Percentiles rank a stretch among this genome's conserved stretches.
Evolutionary conservation across 768 basidiomycete species (phyloP).

Genomic region (Lactarius evosmus): DNA sequence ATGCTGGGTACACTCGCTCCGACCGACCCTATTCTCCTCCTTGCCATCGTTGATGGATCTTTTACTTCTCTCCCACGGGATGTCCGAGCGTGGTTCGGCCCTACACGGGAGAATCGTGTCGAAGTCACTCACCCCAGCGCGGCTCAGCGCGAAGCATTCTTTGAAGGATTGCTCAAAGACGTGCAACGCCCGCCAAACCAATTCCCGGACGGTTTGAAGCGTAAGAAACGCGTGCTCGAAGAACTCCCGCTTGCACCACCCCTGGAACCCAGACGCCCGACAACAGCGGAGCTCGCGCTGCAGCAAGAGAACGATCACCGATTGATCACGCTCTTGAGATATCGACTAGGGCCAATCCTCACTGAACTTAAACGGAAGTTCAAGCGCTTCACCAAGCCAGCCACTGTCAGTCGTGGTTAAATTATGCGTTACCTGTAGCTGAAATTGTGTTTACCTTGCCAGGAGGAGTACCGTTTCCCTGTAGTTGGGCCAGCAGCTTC

Average conservation of each 20-base stretch:
- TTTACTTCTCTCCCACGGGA: slow-evolving; percentile 71
- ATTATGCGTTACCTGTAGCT: not conserved
- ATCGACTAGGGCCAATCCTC: slow-evolving; percentile 86
- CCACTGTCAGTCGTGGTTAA: slow-evolving; percentile 50
- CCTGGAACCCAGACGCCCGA: slow-evolving; percentile 77
- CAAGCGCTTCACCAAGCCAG: slow-evolving; percentile 82
- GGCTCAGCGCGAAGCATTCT: slow-evolving; percentile 69
- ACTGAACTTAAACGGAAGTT: slow-evolving; percentile 89
- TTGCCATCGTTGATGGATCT: slow-evolving; percentile 82
- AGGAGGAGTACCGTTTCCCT: slow-evolving; percentile 77
- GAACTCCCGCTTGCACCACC: slow-evolving; percentile 87
- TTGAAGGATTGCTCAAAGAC: slow-evolving; percentile 66
- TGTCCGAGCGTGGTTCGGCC: slow-evolving; percentile 90
- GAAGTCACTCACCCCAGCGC: slow-evolving; percentile 49
- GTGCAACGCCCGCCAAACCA: slow-evolving; percentile 74
- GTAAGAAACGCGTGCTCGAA: slow-evolving; percentile 82
- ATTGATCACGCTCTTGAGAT: slow-evolving; percentile 77
- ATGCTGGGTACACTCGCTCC: slow-evolving; percentile 91
- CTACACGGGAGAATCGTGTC: slow-evolving; percentile 71
- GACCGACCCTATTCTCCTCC: slow-evolving; percentile 88
- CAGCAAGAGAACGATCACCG: slow-evolving; percentile 82
- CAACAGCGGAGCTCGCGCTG: slow-evolving; percentile 73
- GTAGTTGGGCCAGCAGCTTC: slow-evolving; percentile 31
- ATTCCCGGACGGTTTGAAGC: slow-evolving; percentile 85
- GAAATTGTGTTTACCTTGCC: slow-evolving; percentile 10